Evolutionary conservation across 1,284 basidiomycete genomes (phyloP).

Genomic region (Leucoagaricus sp.): DNA sequence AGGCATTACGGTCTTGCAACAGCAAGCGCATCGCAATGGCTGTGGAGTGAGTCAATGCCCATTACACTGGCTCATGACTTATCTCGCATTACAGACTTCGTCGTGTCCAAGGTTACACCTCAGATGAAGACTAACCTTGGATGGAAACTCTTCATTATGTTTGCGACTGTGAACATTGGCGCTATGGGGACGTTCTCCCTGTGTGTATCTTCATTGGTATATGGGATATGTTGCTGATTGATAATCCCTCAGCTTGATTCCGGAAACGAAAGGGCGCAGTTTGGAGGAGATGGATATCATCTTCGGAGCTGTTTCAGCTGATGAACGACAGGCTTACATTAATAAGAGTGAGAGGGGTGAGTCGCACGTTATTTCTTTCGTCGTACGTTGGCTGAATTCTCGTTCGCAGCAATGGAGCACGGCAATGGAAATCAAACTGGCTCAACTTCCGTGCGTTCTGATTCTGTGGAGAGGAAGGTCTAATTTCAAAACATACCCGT

Average conservation of each 20-base stretch:
- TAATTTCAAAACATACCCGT: background rate
- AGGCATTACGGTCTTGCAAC: conserved; percentile 75
- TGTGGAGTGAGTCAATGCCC: conserved; percentile 59
- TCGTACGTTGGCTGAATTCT: background rate
- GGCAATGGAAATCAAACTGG: background rate
- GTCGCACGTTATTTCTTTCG: conserved; percentile 4
- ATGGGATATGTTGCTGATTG: background rate
- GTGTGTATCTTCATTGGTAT: conserved; percentile 28
- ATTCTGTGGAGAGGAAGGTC: conserved; percentile 10
- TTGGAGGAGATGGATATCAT: conserved; percentile 83
- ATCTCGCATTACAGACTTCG: conserved; percentile 55
- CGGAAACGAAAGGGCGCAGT: conserved; percentile 76
- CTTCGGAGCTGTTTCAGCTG: conserved; percentile 66
- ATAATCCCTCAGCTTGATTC: conserved; percentile 47
- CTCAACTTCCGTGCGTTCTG: conserved; percentile 6
- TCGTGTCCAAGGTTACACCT: conserved; percentile 72
- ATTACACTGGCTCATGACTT: background rate
- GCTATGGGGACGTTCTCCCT: conserved; percentile 49
- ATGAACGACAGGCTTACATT: conserved; percentile 59
- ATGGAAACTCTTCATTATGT: conserved; percentile 73
- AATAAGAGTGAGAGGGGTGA: conserved; percentile 44
- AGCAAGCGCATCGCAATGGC: conserved; percentile 75
- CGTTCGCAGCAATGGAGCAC: conserved; percentile 3
- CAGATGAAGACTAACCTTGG: conserved; percentile 59
- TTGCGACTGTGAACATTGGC: conserved; percentile 61